Conservation (phyloP, 805 yeast genomes). For the Kazachstania viticola region DNA sequence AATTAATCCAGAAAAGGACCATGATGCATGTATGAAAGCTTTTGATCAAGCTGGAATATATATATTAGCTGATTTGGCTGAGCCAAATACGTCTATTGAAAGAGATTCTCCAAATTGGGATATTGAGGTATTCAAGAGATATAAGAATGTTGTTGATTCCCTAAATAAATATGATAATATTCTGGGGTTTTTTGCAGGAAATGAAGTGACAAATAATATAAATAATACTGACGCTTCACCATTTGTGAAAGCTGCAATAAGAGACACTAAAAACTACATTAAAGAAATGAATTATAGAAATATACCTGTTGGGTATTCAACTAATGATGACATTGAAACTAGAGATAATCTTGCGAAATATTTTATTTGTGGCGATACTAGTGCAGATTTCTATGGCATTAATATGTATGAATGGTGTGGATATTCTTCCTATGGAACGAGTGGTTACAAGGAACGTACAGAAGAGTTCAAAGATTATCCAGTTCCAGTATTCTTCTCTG, state of each 20-base stretch:
- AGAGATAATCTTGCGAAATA: conserved; percentile 72
- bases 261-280: conserved; percentile 78
- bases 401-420: conserved; percentile 91
- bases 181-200: conserved; percentile 94
- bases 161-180: conserved; percentile 70
- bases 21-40: conserved; percentile 65
- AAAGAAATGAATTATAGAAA: conserved; percentile 44
- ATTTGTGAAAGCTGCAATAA: conserved; percentile 88
- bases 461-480: conserved; percentile 51
- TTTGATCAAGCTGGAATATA: conserved; percentile 82
- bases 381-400: conserved; percentile 69
- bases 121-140: conserved; percentile 57
- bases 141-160: conserved; percentile 70
- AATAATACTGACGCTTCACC: conserved; percentile 85
- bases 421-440: conserved; percentile 41
- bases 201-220: conserved; percentile 82
- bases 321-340: conserved; percentile 78
- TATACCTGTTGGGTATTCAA: conserved; percentile 90
- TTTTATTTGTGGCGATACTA: conserved; percentile 65
- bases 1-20: conserved; percentile 58
- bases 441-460: conserved; percentile 60
- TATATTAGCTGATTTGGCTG: conserved; percentile 80
- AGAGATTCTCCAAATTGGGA: conserved; percentile 76
- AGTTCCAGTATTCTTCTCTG: conserved; percentile 67
- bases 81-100: conserved; percentile 68